Conservation (phyloP, 78 protist species). For the Speleostelium caveatum region DNA sequence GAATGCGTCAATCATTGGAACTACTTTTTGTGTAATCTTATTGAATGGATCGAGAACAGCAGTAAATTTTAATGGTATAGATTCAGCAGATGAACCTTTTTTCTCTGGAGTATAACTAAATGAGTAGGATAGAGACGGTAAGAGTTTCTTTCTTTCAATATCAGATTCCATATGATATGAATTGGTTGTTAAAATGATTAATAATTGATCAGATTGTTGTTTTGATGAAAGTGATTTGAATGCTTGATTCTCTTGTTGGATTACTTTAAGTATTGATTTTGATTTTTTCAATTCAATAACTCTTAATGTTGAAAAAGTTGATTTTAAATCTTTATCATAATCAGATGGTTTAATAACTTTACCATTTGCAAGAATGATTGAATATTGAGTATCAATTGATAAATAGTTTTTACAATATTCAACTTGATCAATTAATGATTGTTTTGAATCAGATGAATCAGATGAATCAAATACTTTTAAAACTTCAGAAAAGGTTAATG, state of each 20-base stretch:
- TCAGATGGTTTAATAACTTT: conserved; percentile 11
- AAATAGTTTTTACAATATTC: no score
- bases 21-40: conserved; percentile 53
- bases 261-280: not conserved
- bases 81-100: no score
- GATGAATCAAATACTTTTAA: no score
- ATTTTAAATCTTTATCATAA: no score
- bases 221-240: not conserved
- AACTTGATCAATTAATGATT: no score
- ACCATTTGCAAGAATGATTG: conserved; percentile 16
- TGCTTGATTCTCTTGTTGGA: not conserved
- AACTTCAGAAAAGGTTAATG: no score
- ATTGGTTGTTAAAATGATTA: conserved; percentile 1
- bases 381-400: no score
- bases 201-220: conserved; percentile 13
- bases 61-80: not conserved
- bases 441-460: no score
- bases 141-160: not conserved
- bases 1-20: conserved; percentile 51
- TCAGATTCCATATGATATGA: not conserved
- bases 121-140: conserved; percentile 14
- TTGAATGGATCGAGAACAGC: conserved; percentile 45
- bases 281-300: conserved; percentile 7
- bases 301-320: not conserved
- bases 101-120: conserved; percentile 18